Conservation (phyloP, 352 stramenopile species). For the Phytophthora pluvialis region DNA sequence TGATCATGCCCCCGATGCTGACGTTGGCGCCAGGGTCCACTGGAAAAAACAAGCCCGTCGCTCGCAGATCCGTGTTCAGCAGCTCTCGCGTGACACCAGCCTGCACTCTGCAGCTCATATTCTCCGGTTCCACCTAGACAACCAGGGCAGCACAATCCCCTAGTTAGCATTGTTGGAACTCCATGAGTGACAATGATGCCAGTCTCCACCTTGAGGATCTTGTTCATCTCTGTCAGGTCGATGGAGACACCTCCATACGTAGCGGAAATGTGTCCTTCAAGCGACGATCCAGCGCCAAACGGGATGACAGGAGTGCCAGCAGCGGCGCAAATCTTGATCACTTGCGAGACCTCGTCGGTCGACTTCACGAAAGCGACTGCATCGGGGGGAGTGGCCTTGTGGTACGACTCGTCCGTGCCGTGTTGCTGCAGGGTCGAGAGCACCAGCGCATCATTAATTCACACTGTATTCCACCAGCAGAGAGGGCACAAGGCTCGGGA, state of each 20-base stretch:
- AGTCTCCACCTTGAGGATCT: conserved; percentile 50
- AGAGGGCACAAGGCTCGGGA: not conserved
- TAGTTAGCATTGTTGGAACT: not conserved
- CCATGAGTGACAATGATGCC: not conserved
- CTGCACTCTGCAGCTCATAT: conserved; percentile 92
- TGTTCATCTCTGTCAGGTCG: conserved; percentile 86
- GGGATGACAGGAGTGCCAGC: conserved; percentile 91
- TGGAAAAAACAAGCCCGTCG: conserved; percentile 93
- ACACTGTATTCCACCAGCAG: not conserved
- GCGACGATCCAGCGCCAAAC: conserved; percentile 91
- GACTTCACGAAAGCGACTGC: conserved; percentile 85
- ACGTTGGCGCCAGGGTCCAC: conserved; percentile 97
- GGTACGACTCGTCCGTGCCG: conserved; percentile 91
- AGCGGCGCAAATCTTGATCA: conserved; percentile 90
- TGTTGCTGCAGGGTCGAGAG: conserved; percentile 57
- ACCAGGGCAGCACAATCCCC: not conserved
- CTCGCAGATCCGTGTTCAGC: conserved; percentile 88
- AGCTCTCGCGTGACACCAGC: conserved; percentile 93
- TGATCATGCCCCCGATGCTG: conserved; percentile 94
- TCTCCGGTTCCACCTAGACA: conserved; percentile 26
- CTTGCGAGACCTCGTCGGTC: conserved; percentile 87
- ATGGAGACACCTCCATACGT: conserved; percentile 90
- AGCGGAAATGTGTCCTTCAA: conserved; percentile 96
- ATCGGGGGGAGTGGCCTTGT: conserved; percentile 80
- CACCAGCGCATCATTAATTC: conserved; percentile 2